phyloP scores from a whole-genome alignment of 345 rosid species.

The Hibiscus mutabilis region DNA sequence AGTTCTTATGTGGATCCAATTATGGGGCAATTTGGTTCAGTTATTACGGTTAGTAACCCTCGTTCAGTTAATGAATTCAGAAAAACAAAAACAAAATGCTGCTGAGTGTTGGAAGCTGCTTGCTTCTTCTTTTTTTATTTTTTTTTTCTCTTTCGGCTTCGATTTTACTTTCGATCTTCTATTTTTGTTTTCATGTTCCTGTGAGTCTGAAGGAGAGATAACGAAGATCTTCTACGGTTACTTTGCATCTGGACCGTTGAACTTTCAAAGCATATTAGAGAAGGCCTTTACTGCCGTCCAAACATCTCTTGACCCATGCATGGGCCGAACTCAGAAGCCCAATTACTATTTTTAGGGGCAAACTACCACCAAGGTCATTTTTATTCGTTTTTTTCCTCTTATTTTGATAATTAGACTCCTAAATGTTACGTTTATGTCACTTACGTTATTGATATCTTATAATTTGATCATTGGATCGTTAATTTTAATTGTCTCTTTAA shows the following conservation, averaged over 20 bases:
- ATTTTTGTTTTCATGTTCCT: background rate
- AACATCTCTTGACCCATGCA: background rate
- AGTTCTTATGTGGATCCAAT: constrained; percentile 11
- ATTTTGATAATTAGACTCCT: too few species aligned
- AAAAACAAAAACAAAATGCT: background rate
- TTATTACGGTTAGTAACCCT: constrained; percentile 5
- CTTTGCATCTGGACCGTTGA: background rate
- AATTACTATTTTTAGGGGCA: background rate
- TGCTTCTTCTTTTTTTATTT: background rate
- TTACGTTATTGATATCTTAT: too few species aligned
- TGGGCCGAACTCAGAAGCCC: background rate
- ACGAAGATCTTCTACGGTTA: background rate
- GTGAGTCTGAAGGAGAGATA: background rate
- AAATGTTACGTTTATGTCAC: too few species aligned
- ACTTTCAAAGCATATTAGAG: background rate
- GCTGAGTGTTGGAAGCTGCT: background rate
- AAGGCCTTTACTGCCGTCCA: background rate
- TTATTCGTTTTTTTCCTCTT: too few species aligned
- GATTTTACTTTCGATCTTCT: background rate
- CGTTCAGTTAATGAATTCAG: background rate
- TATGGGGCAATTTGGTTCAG: constrained; percentile 15
- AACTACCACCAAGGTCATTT: too few species aligned
- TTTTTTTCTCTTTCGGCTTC: background rate
- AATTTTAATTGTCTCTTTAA: too few species aligned
- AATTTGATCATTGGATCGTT: too few species aligned